These are phyloP conservation scores for Zea luxurians DNA, from an alignment of 176 grass and related monocot genomes.

Conservation along the genomic window DNA sequence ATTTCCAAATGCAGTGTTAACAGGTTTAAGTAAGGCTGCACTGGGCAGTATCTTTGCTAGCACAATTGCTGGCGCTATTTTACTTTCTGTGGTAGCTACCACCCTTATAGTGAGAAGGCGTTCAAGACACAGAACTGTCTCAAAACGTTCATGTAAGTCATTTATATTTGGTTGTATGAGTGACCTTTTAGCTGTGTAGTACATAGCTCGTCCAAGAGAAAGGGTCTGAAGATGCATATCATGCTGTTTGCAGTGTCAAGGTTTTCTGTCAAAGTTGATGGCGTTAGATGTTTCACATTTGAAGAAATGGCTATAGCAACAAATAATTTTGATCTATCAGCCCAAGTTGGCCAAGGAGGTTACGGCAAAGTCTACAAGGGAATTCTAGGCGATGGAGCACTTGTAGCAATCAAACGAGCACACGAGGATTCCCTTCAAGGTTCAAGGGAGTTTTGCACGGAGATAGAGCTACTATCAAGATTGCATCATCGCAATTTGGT, in stretches of 20 bases:
- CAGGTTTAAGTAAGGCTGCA: slow-evolving; percentile 63
- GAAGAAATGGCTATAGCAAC: slow-evolving; percentile 76
- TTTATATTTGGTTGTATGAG: slow-evolving; percentile 5
- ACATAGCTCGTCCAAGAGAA: slow-evolving; percentile 10
- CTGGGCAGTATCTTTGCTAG: slow-evolving; percentile 53
- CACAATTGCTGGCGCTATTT: slow-evolving; percentile 53
- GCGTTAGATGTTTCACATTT: slow-evolving; percentile 76
- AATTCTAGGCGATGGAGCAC: slow-evolving; percentile 65
- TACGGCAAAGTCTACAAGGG: slow-evolving; percentile 93
- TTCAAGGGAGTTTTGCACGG: slow-evolving; percentile 88
- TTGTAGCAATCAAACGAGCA: slow-evolving; percentile 94
- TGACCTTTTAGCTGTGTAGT: not conserved
- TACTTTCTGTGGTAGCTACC: slow-evolving; percentile 59
- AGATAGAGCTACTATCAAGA: slow-evolving; percentile 91
- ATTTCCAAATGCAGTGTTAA: slow-evolving; percentile 38
- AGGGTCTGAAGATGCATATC: slow-evolving; percentile 22
- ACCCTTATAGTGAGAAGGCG: slow-evolving; percentile 61
- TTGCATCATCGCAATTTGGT: slow-evolving; percentile 96
- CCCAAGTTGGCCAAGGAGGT: slow-evolving; percentile 92
- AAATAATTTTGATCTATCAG: slow-evolving; percentile 61
- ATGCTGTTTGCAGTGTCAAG: slow-evolving; percentile 51
- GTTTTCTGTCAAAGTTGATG: slow-evolving; percentile 79
- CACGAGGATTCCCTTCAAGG: slow-evolving; percentile 87
- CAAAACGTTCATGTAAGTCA: slow-evolving; percentile 65
- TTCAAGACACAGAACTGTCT: slow-evolving; percentile 48